These are phyloP conservation scores for Fistulinella prunicolor DNA, from an alignment of 768 basidiomycete species.

Conservation along the genomic window DNA sequence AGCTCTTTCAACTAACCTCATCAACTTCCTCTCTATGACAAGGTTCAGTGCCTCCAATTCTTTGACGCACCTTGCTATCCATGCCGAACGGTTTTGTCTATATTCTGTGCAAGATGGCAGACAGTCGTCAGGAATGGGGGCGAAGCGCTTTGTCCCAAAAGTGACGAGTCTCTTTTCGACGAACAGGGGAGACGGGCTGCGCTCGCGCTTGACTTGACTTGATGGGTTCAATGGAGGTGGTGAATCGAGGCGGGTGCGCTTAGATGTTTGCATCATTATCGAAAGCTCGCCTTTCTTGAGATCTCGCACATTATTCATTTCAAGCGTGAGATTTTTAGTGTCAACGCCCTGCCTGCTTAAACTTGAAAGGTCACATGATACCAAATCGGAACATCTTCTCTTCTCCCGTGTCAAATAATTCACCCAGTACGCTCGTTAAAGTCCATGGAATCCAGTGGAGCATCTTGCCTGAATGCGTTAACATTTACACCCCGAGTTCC, in stretches of 20 bases:
- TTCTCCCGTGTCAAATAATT: not conserved
- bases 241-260: constrained; percentile 11
- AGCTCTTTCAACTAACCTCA: constrained; percentile 24
- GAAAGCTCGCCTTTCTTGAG: not conserved
- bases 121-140: constrained; percentile 28
- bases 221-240: not conserved
- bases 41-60: constrained; percentile 23
- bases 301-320: too few species aligned
- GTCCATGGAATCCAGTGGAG: constrained; percentile 14
- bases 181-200: constrained; percentile 12
- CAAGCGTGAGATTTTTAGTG: constrained; percentile 4
- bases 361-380: too few species aligned
- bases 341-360: too few species aligned
- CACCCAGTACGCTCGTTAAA: not conserved
- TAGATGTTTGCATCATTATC: constrained; percentile 9
- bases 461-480: constrained; percentile 26
- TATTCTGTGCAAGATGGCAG: constrained; percentile 16
- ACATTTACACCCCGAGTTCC: constrained; percentile 24
- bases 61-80: constrained; percentile 17
- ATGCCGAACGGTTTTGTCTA: constrained; percentile 20
- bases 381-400: too few species aligned
- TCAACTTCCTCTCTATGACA: constrained; percentile 21
- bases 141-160: constrained; percentile 27
- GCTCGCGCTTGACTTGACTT: constrained; percentile 20
- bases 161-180: constrained; percentile 21